phyloP scores from a whole-genome alignment of 208 protist genomes.

The Sergeia podlipaevii region DNA sequence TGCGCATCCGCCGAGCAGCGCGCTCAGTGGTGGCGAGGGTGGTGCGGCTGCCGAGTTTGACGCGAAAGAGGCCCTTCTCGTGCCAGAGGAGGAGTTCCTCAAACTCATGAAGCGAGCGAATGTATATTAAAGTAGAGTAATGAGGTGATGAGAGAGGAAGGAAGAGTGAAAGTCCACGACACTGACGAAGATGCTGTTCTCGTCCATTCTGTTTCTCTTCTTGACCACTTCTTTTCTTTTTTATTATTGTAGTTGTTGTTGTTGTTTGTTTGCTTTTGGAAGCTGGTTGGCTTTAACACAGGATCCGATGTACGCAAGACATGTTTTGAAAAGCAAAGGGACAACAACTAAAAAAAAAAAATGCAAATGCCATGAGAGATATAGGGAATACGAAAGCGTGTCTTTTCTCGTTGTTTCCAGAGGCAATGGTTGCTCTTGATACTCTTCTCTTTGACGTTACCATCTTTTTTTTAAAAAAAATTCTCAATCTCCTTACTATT shows the following conservation, averaged over 20 bases:
- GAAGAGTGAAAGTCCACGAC: background rate
- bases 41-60: slow-evolving; percentile 39
- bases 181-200: no score
- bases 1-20: slow-evolving; percentile 75
- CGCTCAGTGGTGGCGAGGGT: background rate
- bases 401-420: no score
- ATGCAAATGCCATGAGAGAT: no score
- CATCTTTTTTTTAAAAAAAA: slow-evolving; percentile 6
- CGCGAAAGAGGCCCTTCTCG: slow-evolving; percentile 50
- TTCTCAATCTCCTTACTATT: background rate
- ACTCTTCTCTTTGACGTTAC: background rate
- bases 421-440: no score
- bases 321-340: no score
- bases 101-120: slow-evolving; percentile 96
- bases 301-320: no score
- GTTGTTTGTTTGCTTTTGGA: slow-evolving; percentile 15
- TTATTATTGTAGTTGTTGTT: slow-evolving; percentile 3
- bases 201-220: background rate
- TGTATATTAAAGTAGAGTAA: slow-evolving; percentile 61
- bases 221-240: background rate
- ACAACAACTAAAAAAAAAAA: no score
- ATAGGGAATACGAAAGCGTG: no score
- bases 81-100: slow-evolving; percentile 95
- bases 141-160: background rate
- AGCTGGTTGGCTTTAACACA: no score